Percentiles rank a stretch among this genome's conserved stretches.
These are phyloP conservation scores for Gloeopeniophorella convolvens DNA, from an alignment of 768 basidiomycete species.

Conservation along the genomic window DNA sequence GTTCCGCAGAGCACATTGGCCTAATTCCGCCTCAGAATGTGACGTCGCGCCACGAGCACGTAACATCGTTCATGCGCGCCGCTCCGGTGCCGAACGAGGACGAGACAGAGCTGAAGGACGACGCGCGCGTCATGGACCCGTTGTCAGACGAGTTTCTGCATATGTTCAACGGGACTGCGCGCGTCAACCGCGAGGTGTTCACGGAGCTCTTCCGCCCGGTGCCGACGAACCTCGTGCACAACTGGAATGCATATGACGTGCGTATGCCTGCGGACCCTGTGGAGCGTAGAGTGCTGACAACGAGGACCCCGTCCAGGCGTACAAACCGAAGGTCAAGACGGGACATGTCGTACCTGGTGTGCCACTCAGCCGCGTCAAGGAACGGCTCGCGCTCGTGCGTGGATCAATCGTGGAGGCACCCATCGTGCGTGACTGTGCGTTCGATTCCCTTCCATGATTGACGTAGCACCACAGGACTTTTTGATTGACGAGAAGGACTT, in stretches of 20 bases:
- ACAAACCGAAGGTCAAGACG: slow-evolving; percentile 67
- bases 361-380: slow-evolving; percentile 65
- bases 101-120: slow-evolving; percentile 51
- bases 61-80: slow-evolving; percentile 65
- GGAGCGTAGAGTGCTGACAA: not conserved
- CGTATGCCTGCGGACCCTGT: slow-evolving; percentile 22
- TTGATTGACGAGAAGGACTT: slow-evolving; percentile 74
- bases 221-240: slow-evolving; percentile 74
- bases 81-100: slow-evolving; percentile 68
- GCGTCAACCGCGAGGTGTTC: slow-evolving; percentile 77
- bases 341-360: slow-evolving; percentile 75
- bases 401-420: slow-evolving; percentile 75
- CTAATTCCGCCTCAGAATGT: slow-evolving; percentile 70
- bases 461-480: slow-evolving; percentile 62
- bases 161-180: slow-evolving; percentile 67
- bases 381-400: slow-evolving; percentile 59
- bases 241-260: slow-evolving; percentile 76
- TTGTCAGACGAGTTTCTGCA: slow-evolving; percentile 51
- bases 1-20: slow-evolving; percentile 69
- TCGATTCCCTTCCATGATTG: too few species aligned
- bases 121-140: slow-evolving; percentile 71
- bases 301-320: slow-evolving; percentile 38
- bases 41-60: slow-evolving; percentile 34
- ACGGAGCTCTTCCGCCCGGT: slow-evolving; percentile 83
- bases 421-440: slow-evolving; percentile 39